Percentiles rank a stretch among this genome's conserved stretches.
These are phyloP conservation scores for Phalaenopsis equestris DNA, from an alignment of 106 monocot species.

Conservation along the genomic window DNA sequence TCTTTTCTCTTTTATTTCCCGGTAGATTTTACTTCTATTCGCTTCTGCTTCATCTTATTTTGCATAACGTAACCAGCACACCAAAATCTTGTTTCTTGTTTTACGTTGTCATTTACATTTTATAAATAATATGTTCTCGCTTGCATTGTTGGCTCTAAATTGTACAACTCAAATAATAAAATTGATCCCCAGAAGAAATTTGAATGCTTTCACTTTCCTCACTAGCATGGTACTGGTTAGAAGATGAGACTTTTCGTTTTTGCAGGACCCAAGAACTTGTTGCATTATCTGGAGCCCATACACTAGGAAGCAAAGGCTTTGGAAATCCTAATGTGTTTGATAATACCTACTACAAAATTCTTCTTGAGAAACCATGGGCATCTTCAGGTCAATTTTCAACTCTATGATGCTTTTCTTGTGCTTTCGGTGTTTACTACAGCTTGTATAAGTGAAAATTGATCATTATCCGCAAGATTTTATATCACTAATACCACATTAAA, in stretches of 20 bases:
- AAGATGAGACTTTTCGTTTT: slow-evolving; percentile 3
- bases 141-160: not conserved
- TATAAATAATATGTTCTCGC: not conserved
- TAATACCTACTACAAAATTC: slow-evolving; percentile 85
- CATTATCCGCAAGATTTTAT: not conserved
- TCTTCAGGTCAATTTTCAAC: slow-evolving; percentile 42
- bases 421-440: not conserved
- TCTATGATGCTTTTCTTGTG: not conserved
- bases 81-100: no score
- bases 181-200: not conserved
- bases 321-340: slow-evolving; percentile 76
- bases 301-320: slow-evolving; percentile 90
- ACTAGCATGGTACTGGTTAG: not conserved
- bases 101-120: no score
- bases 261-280: slow-evolving; percentile 91
- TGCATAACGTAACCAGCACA: no score
- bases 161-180: not conserved
- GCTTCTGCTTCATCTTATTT: no score
- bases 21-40: no score
- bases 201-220: not conserved
- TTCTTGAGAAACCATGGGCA: slow-evolving; percentile 81
- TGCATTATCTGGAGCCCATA: slow-evolving; percentile 88
- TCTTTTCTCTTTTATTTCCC: no score
- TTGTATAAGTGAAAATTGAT: not conserved
- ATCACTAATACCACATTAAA: not conserved